These are phyloP conservation scores for Curvularia eragrostidis DNA, from an alignment of 2,329 filamentous ascomycete species.

Conservation along the genomic window DNA sequence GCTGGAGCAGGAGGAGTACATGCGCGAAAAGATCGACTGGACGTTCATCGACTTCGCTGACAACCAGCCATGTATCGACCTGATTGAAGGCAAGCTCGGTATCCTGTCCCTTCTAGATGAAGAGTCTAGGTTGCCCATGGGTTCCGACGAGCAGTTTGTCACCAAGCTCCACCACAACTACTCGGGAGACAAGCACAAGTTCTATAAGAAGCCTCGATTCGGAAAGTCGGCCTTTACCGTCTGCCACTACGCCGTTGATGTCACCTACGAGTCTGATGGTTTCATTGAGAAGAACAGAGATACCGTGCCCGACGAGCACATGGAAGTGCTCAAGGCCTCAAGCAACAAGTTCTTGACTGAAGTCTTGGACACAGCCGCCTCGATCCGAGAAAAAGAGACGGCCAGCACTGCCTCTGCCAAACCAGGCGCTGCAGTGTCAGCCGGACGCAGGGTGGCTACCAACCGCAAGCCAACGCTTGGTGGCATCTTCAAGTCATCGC, in stretches of 20 bases:
- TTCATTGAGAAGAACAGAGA: conserved; percentile 99
- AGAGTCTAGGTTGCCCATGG: conserved; percentile 95
- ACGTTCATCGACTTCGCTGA: conserved; percentile 99
- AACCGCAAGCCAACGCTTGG: conserved; percentile 96
- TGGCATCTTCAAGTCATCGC: conserved; percentile 97
- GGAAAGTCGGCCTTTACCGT: conserved; percentile 98
- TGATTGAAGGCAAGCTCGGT: conserved; percentile 96
- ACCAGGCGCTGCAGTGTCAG: conserved; percentile 64
- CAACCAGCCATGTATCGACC: conserved; percentile 97
- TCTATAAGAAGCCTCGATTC: conserved; percentile 98
- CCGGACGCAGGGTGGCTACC: conserved; percentile 86
- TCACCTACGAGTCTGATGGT: conserved; percentile 97
- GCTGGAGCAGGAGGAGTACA: conserved; percentile 96
- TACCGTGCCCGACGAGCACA: conserved; percentile 96
- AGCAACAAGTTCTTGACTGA: conserved; percentile 84
- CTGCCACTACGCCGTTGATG: conserved; percentile 96
- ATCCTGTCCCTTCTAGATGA: conserved; percentile 92
- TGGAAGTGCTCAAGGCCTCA: conserved; percentile 87
- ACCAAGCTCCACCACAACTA: conserved; percentile 97
- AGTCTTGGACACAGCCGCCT: conserved; percentile 83
- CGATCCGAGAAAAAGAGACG: conserved; percentile 87
- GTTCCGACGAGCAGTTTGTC: conserved; percentile 95
- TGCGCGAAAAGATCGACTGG: conserved; percentile 97
- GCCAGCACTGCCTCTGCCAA: conserved; percentile 71
- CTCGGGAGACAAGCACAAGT: conserved; percentile 86